Conservation (phyloP, 352 stramenopile species). For the Albugo candida region DNA sequence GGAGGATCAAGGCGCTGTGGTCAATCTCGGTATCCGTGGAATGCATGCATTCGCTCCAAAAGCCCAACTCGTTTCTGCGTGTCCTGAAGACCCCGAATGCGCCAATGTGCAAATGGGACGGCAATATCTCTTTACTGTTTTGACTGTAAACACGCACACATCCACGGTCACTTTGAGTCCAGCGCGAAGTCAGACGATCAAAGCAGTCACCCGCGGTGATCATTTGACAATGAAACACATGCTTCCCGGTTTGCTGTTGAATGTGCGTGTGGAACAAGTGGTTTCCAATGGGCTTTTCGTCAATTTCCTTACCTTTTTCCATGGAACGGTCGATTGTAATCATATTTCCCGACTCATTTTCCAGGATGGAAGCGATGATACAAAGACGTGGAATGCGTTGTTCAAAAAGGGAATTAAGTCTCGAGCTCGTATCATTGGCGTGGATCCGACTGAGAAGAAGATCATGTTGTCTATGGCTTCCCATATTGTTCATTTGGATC, state of each 20-base stretch:
- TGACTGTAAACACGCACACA: slow-evolving; percentile 60
- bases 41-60: slow-evolving; percentile 54
- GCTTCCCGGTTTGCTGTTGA: slow-evolving; percentile 82
- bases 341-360: slow-evolving; percentile 39
- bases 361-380: slow-evolving; percentile 20
- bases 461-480: slow-evolving; percentile 73
- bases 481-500: slow-evolving; percentile 66
- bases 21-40: slow-evolving; percentile 77
- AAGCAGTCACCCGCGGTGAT: slow-evolving; percentile 63
- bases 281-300: slow-evolving; percentile 68
- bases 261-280: slow-evolving; percentile 82
- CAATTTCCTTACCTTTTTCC: slow-evolving; percentile 81
- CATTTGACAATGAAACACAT: slow-evolving; percentile 78
- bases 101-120: slow-evolving; percentile 28
- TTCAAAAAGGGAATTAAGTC: slow-evolving; percentile 74
- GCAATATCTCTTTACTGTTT: slow-evolving; percentile 43
- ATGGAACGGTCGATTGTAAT: slow-evolving; percentile 72
- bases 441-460: slow-evolving; percentile 52
- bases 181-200: slow-evolving; percentile 39
- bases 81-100: slow-evolving; percentile 4
- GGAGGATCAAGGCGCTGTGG: slow-evolving; percentile 88
- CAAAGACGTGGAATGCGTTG: slow-evolving; percentile 44
- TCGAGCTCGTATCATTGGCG: slow-evolving; percentile 64
- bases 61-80: slow-evolving; percentile 26
- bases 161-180: slow-evolving; percentile 47